Percentiles rank a stretch among this genome's conserved stretches.
Conservation (phyloP, 2,329 filamentous ascomycete species). For the Stagonosporopsis vannaccii region DNA sequence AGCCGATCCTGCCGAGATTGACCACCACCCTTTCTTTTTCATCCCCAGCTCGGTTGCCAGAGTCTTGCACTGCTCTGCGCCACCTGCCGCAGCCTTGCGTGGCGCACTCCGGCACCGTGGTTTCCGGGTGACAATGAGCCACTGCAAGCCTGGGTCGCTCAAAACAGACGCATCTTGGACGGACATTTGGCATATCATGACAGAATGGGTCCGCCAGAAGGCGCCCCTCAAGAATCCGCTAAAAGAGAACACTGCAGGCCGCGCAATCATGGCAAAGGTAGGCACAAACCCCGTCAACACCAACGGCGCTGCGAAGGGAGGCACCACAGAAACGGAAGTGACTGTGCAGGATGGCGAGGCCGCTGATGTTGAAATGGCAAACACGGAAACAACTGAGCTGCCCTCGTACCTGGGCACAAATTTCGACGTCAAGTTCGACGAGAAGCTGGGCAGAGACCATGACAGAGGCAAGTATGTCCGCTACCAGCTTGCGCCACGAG, state of each 20-base stretch:
- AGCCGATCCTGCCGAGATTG: slow-evolving; percentile 56
- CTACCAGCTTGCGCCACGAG: slow-evolving; percentile 88
- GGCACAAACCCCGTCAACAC: slow-evolving; percentile 22
- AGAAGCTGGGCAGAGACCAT: slow-evolving; percentile 74
- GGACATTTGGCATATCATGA: slow-evolving; percentile 90
- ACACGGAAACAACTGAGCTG: slow-evolving; percentile 6
- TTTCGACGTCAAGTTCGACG: slow-evolving; percentile 78
- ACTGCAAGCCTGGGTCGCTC: slow-evolving; percentile 87
- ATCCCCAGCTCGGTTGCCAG: slow-evolving; percentile 77
- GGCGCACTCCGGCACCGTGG: slow-evolving; percentile 83
- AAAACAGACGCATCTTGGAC: slow-evolving; percentile 94
- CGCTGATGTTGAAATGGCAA: slow-evolving; percentile 13
- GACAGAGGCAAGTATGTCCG: slow-evolving; percentile 74
- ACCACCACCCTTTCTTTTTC: slow-evolving; percentile 87
- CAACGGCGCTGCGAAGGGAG: slow-evolving; percentile 8
- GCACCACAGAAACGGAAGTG: slow-evolving; percentile 1
- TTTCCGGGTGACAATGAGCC: slow-evolving; percentile 83
- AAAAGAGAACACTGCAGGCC: slow-evolving; percentile 74
- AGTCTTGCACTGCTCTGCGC: slow-evolving; percentile 79
- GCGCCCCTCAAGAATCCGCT: slow-evolving; percentile 78
- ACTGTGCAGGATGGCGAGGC: slow-evolving; percentile 10
- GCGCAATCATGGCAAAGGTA: slow-evolving; percentile 65
- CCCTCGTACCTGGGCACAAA: slow-evolving; percentile 44
- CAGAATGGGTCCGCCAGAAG: slow-evolving; percentile 86
- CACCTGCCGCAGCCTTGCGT: slow-evolving; percentile 78